Evolutionary conservation across 2,329 filamentous ascomycete species (phyloP), one percentile per base, ranked within the genome.

Genomic region (Trichoderma sp.): DNA sequence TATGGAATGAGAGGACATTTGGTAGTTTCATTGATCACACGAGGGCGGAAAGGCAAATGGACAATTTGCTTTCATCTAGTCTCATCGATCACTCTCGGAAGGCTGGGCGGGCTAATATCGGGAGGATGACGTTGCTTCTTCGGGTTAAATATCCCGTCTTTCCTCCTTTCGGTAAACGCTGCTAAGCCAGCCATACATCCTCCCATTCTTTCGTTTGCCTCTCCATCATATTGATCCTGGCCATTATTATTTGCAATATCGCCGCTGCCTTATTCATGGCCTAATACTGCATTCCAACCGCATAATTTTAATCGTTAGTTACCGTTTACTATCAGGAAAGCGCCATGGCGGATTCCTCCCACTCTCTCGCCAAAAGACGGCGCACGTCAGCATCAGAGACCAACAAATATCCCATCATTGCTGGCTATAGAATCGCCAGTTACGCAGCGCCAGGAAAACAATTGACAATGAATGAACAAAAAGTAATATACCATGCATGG

Each of bases 71-170:
- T 56, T 57, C 33, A 65, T 64, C 24, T 47, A 56, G 52, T 43
- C n/a, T 24, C 52, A 35, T 57, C 52, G 31, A 29, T 24, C 24
- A 31, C 10, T 24, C 49, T 5, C 33, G n/a, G 52, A 40, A 19
- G 29, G 35, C 62, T 57, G 62, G 33, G 27, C 62, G 62, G 62
- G 7, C 49, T 19, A 65, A 65, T 43, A 24, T 65, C 62, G 52
- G 62, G 21, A 65, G 62, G 62, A 65, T 43, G 49, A 27, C 62
- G 52, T 65, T 65, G 52, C 62, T 65, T 35, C 52, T 65, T 65
- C 43, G n/a, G 62, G 62, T 16, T 65, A 65, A 65, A 57, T 0
- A 10, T n/a, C 43, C 62, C 62, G 62, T 33, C 52, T 47, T 56
- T 57, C 52, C 62, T 24, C 24, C 56, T 43, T 65, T 47, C 10